Conservation (phyloP, 805 yeast species). For the Ogataea degrootiae region DNA sequence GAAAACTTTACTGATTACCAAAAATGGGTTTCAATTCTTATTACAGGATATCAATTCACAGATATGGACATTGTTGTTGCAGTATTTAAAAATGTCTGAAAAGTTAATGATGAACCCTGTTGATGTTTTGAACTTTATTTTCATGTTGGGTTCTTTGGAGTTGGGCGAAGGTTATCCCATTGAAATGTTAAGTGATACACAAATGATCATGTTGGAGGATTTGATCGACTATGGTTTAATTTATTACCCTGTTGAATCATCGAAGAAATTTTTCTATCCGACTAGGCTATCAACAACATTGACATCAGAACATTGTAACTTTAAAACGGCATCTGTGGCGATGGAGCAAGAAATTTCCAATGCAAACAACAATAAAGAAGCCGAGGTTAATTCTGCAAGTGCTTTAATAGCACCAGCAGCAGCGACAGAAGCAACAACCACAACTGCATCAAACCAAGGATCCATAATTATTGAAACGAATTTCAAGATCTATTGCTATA, state of each 20-base stretch:
- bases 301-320: constrained; percentile 74
- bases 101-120: constrained; percentile 90
- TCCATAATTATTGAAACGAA: constrained; percentile 89
- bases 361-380: constrained; percentile 20
- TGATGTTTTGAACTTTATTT: constrained; percentile 88
- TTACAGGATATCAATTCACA: constrained; percentile 91
- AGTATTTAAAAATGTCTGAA: constrained; percentile 81
- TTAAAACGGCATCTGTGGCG: constrained; percentile 70
- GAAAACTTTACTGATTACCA: constrained; percentile 63
- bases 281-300: constrained; percentile 85
- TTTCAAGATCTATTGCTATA: constrained; percentile 87
- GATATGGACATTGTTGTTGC: constrained; percentile 86
- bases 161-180: constrained; percentile 82
- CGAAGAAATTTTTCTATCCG: constrained; percentile 70
- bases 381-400: too few species aligned
- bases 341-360: constrained; percentile 60
- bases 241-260: constrained; percentile 35
- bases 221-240: constrained; percentile 88
- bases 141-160: constrained; percentile 89
- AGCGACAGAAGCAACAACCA: background rate
- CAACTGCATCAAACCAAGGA: constrained; percentile 35
- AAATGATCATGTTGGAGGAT: constrained; percentile 81
- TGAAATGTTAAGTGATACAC: constrained; percentile 69
- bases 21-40: constrained; percentile 89
- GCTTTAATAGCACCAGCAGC: too few species aligned